Conservation (phyloP, 441 rosid species). For the Euphorbia schlechtendalii region DNA sequence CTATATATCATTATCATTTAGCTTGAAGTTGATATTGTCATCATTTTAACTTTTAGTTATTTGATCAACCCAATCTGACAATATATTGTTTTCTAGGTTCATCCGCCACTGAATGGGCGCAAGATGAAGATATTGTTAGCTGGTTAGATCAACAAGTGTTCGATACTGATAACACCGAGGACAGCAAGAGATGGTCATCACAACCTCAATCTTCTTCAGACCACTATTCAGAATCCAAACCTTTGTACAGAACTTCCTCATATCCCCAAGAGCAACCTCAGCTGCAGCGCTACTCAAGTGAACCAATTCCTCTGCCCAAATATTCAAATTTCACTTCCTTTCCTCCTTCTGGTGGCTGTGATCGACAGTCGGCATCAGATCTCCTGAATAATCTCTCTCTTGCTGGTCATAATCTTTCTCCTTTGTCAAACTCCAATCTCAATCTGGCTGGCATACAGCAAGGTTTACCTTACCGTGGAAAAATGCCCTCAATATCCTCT, state of each 20-base stretch:
- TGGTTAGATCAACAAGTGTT: constrained; percentile 66
- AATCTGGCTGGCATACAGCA: constrained; percentile 57
- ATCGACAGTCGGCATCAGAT: constrained; percentile 48
- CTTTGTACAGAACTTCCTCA: constrained; percentile 78
- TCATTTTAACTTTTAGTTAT: neutral
- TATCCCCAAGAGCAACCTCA: constrained; percentile 68
- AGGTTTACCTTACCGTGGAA: constrained; percentile 48
- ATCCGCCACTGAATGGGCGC: constrained; percentile 78
- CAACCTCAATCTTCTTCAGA: constrained; percentile 55
- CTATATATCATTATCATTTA: neutral
- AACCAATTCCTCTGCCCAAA: constrained; percentile 56
- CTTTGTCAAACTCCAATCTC: constrained; percentile 47
- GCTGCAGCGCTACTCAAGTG: constrained; percentile 63
- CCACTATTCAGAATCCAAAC: constrained; percentile 43
- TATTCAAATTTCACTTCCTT: constrained; percentile 60
- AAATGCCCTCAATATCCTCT: constrained; percentile 46
- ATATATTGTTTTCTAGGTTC: constrained; percentile 52
- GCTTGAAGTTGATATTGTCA: neutral
- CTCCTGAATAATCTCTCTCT: constrained; percentile 44
- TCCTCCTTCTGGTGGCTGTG: constrained; percentile 62
- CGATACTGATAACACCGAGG: constrained; percentile 50
- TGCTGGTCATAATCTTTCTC: constrained; percentile 45
- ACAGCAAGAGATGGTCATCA: constrained; percentile 72
- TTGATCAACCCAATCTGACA: neutral
- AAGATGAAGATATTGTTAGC: constrained; percentile 60